Evolutionary conservation across 2,329 filamentous ascomycete genomes (phyloP), one percentile per base, ranked within the genome.

Genomic region (Ceratocystis destructans): DNA sequence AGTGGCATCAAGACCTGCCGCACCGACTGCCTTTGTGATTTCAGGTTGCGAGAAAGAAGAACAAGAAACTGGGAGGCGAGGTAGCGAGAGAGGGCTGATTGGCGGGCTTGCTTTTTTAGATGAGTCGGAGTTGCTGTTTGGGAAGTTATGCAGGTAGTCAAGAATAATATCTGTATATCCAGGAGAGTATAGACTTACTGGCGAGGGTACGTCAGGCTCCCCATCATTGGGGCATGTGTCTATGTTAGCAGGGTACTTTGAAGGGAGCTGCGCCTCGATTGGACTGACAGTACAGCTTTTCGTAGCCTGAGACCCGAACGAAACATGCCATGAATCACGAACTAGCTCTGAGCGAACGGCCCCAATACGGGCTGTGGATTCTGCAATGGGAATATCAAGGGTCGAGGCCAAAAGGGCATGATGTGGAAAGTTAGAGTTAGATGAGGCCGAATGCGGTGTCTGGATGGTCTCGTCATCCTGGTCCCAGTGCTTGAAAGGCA

Each of bases 401-500:
- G 64, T 57, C 5, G 64, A 65, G 8, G 53, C 64, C 12, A 65
- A 25, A 15, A 61, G 17, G 5, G 50, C 37, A 22, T 65, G 44
- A 17, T 55, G 50, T 8, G 64, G 20, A 20, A 65, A 65, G 22
- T 5, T 17, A 17, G 48, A n/a, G 44, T 63, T 44, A 5, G 61
- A 48, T 8, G 28, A 3, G 22, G 53, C 31, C 1, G 28, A 50
- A n/a, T 25, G n/a, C 7, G 64, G 64, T 7, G 64, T 61, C 50
- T 64, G 46, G 1, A 41, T 5, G 15, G 50, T 31, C 20, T 50
- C 53, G 31, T 50, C 44, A 22, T 59, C 46, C 12, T 44, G 57
- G 53, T 65, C 44, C 64, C 64, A 65, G 6, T 64, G 28, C 10
- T 66, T 41, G 44, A 66, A 66, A 3, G 61, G 37, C 8, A 50